These are phyloP conservation scores for Megacollybia marginata DNA, from an alignment of 768 basidiomycete genomes.

Conservation along the genomic window DNA sequence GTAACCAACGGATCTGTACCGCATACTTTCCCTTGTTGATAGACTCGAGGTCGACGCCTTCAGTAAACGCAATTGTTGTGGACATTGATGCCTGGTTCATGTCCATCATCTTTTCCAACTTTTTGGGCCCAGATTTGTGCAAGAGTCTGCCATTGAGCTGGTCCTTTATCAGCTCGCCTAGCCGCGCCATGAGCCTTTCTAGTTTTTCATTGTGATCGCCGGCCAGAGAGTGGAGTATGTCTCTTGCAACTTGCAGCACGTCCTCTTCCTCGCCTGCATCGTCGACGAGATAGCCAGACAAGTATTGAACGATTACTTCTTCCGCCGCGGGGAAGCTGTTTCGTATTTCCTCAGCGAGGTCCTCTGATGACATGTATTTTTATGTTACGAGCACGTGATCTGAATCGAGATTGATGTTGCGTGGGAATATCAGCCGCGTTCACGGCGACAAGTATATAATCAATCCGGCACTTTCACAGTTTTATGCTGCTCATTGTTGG, in stretches of 20 bases:
- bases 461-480: background rate
- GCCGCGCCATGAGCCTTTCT: constrained; percentile 57
- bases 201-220: constrained; percentile 51
- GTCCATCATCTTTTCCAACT: constrained; percentile 82
- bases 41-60: constrained; percentile 84
- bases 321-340: constrained; percentile 67
- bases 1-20: constrained; percentile 10
- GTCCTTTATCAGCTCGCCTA: constrained; percentile 58
- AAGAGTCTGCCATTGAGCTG: constrained; percentile 52
- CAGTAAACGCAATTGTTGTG: constrained; percentile 68
- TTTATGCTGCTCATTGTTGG: background rate
- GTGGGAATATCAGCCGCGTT: too few relatives aligned
- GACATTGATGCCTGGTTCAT: constrained; percentile 80
- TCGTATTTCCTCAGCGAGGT: constrained; percentile 77
- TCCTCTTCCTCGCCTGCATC: constrained; percentile 88
- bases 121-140: constrained; percentile 57
- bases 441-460: too few relatives aligned
- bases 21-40: constrained; percentile 90
- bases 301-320: constrained; percentile 79
- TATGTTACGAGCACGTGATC: background rate
- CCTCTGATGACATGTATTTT: constrained; percentile 54
- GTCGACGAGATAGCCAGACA: constrained; percentile 83
- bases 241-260: constrained; percentile 66
- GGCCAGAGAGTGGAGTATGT: constrained; percentile 72
- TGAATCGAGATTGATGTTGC: background rate